A percentile compares a stretch with the other conserved stretches of the same genome.
phyloP scores from a whole-genome alignment of 768 basidiomycete species.

The Leccinum ochraceum region DNA sequence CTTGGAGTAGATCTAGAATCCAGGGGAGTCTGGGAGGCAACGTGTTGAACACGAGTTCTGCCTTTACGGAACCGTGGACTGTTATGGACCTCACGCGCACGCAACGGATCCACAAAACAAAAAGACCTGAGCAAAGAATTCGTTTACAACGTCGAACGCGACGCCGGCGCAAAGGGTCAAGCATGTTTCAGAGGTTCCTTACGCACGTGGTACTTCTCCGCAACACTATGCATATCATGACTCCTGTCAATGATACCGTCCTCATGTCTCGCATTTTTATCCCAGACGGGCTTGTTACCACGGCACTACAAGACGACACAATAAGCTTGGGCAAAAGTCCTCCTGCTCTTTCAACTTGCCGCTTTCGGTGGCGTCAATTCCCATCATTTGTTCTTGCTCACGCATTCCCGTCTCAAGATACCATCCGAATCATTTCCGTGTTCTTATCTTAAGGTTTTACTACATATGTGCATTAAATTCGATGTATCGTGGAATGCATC shows the following conservation, averaged over 20 bases:
- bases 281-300: not conserved
- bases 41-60: constrained; percentile 76
- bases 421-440: not conserved
- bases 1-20: constrained; percentile 35
- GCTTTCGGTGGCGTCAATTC: constrained; percentile 16
- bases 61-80: constrained; percentile 32
- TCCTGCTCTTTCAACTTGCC: constrained; percentile 22
- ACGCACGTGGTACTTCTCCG: constrained; percentile 9
- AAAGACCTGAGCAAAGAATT: not conserved
- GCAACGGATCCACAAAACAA: constrained; percentile 2
- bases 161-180: not conserved
- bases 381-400: constrained; percentile 11
- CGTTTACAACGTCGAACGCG: constrained; percentile 2
- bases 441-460: constrained; percentile 9
- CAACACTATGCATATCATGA: not conserved
- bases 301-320: constrained; percentile 7
- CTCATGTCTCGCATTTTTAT: constrained; percentile 5
- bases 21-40: constrained; percentile 40
- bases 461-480: constrained; percentile 11
- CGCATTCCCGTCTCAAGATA: not conserved
- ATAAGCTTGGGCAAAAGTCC: constrained; percentile 5
- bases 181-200: constrained; percentile 3
- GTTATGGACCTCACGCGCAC: constrained; percentile 1
- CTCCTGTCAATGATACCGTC: not conserved
- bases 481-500: constrained; percentile 5